phyloP scores from a whole-genome alignment of 2,329 filamentous ascomycete genomes.

The Fusarium hostae region DNA sequence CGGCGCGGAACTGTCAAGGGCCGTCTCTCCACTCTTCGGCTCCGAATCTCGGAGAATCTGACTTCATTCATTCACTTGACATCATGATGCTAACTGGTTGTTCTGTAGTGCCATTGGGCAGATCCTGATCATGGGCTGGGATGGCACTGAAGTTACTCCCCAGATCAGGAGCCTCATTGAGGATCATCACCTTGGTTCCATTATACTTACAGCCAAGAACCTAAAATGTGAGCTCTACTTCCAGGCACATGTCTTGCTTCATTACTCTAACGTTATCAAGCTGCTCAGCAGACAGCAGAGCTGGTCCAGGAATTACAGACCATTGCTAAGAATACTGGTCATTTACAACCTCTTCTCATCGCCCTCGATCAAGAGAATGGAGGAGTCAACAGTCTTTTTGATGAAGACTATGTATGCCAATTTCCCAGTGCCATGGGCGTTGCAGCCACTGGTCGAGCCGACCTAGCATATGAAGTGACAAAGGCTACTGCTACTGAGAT shows the following conservation, averaged over 20 bases:
- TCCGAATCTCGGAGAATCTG: slow-evolving; percentile 29
- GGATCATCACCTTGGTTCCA: slow-evolving; percentile 87
- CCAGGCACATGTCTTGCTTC: slow-evolving; percentile 7
- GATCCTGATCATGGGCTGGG: slow-evolving; percentile 86
- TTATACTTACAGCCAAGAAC: slow-evolving; percentile 86
- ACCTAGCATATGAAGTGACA: slow-evolving; percentile 88
- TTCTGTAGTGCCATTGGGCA: slow-evolving; percentile 74
- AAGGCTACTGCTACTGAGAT: slow-evolving; percentile 94
- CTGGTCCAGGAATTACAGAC: slow-evolving; percentile 92
- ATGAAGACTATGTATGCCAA: slow-evolving; percentile 94
- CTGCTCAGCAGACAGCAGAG: slow-evolving; percentile 87
- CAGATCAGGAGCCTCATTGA: slow-evolving; percentile 85
- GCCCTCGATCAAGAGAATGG: slow-evolving; percentile 98
- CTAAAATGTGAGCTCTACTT: slow-evolving; percentile 73
- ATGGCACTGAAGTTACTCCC: slow-evolving; percentile 84
- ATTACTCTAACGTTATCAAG: slow-evolving; percentile 60
- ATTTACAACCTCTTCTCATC: slow-evolving; percentile 88
- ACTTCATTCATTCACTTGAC: background rate
- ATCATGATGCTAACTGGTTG: slow-evolving; percentile 36
- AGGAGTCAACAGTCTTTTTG: slow-evolving; percentile 95
- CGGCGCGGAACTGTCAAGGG: slow-evolving; percentile 4
- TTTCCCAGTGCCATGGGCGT: slow-evolving; percentile 98
- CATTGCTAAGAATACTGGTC: slow-evolving; percentile 89
- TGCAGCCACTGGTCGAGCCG: slow-evolving; percentile 87
- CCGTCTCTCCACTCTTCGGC: slow-evolving; percentile 35